Base-by-base conservation (phyloP, 305 asterid genomes). In the Rubia peregrina region DNA sequence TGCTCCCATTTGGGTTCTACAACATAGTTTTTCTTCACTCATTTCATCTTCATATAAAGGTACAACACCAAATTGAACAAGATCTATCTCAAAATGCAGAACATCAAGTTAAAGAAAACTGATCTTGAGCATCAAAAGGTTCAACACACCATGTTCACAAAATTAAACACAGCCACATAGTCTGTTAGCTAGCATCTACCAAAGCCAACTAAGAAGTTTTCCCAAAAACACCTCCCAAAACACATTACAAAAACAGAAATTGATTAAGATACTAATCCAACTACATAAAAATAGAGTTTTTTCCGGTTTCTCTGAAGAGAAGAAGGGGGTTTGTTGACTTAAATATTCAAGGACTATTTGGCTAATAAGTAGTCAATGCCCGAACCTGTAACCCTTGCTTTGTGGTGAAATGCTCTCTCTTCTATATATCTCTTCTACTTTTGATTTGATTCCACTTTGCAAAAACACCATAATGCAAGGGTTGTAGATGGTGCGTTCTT, bases 401-500 rank as follows among this genome's bases (percentile, higher is more conserved):
- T 42, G 71, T 76, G 85, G 88, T 81, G 82, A 79, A 78, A 70
- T 63, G 79, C 67, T 59, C 56, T 38, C 48, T 48, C 0, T 0
- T n/a, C 19, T 48, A 17, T 3, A 33, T 33, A 30, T n/a, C 53
- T 14, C 19, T 17, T 6, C 9, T 17, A 17, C 60, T 44, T 44
- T 38, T 30, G 16, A 4, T 11, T 24, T 56, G 21, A 61, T 24
- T 33, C 7, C n/a, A 0, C 6, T 13, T 65, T 71, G 73, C 76
- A 71, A 77, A 67, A 77, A 64, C 82, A 79, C 84, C 87, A 66
- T 61, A 64, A 71, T 3, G 73, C 86, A 81, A 91, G 88, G 91
- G 75, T 76, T 70, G 73, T 61, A 61, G 72, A 74, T 83, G 98
- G 96, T 91, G 88, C 97, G 98, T 85, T 94, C 96, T 94, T 88